A percentile compares a stretch with the other conserved stretches of the same genome.
These are phyloP conservation scores for Tylopilus orsonianus DNA, from an alignment of 1,284 basidiomycete species.

Conservation along the genomic window DNA sequence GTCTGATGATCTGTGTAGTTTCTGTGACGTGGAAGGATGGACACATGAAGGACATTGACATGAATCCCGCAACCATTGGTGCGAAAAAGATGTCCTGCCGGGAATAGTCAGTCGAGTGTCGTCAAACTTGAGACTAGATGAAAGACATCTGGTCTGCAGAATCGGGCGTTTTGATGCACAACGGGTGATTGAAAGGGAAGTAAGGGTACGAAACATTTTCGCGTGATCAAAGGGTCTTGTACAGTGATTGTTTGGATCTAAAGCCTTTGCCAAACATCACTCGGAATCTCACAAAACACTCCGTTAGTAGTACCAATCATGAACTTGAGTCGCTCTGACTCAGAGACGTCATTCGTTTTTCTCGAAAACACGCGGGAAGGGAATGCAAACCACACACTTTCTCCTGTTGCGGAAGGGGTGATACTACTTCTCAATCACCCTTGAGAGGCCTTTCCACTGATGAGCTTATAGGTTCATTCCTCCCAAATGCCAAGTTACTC, in stretches of 20 bases:
- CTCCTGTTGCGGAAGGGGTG: slow-evolving; percentile 7
- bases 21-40: slow-evolving; percentile 76
- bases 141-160: slow-evolving; percentile 7
- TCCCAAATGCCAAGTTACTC: slow-evolving; percentile 42
- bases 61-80: slow-evolving; percentile 50
- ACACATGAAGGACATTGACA: slow-evolving; percentile 54
- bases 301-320: not conserved
- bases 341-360: slow-evolving; percentile 31
- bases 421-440: not conserved
- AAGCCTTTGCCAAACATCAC: slow-evolving; percentile 30
- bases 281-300: no score
- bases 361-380: slow-evolving; percentile 13
- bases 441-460: slow-evolving; percentile 1
- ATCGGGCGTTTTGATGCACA: not conserved
- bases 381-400: not conserved
- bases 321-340: slow-evolving; percentile 22
- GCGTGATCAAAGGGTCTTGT: not conserved
- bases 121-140: slow-evolving; percentile 12
- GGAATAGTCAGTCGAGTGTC: slow-evolving; percentile 19
- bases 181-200: not conserved
- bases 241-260: slow-evolving; percentile 29
- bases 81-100: slow-evolving; percentile 46
- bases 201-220: slow-evolving; percentile 13
- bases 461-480: slow-evolving; percentile 38
- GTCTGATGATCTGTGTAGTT: slow-evolving; percentile 72